Percentiles rank a stretch among this genome's conserved stretches.
These are phyloP conservation scores for Senna siamea DNA, from an alignment of 306 rosid species.

Conservation along the genomic window DNA sequence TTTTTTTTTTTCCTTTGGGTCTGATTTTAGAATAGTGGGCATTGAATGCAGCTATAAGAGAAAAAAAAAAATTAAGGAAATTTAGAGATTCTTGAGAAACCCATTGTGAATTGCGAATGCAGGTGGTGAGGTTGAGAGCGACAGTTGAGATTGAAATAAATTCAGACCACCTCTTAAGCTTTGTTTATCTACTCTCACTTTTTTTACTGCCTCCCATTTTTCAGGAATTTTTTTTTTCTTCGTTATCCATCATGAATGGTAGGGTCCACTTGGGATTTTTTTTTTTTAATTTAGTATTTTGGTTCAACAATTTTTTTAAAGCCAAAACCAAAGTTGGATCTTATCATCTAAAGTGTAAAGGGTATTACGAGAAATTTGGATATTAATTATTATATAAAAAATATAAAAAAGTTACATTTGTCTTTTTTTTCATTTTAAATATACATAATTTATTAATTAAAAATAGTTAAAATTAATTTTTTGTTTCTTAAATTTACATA, in stretches of 20 bases:
- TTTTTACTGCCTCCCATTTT: slow-evolving; percentile 26
- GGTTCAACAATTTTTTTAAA: no score
- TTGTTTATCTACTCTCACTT: slow-evolving; percentile 1
- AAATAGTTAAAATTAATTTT: no score
- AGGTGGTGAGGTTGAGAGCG: not conserved
- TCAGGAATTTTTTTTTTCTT: not conserved
- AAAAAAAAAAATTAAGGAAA: not conserved
- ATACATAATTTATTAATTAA: no score
- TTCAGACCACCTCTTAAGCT: slow-evolving; percentile 6
- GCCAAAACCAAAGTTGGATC: no score
- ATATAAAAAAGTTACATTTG: no score
- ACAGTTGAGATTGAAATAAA: slow-evolving; percentile 25
- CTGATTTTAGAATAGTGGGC: not conserved
- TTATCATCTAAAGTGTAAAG: no score
- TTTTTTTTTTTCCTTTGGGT: not conserved
- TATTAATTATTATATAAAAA: no score
- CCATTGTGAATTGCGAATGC: not conserved
- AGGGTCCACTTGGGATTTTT: no score
- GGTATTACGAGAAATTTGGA: no score
- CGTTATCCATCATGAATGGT: not conserved
- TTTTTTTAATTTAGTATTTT: no score
- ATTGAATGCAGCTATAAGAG: not conserved
- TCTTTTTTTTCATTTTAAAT: no score
- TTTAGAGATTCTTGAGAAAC: slow-evolving; percentile 14
- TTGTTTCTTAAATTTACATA: no score